A percentile compares a stretch with the other conserved stretches of the same genome.
Evolutionary conservation across 306 rosid genomes (phyloP).

Genomic region (Spatholobus suberectus): DNA sequence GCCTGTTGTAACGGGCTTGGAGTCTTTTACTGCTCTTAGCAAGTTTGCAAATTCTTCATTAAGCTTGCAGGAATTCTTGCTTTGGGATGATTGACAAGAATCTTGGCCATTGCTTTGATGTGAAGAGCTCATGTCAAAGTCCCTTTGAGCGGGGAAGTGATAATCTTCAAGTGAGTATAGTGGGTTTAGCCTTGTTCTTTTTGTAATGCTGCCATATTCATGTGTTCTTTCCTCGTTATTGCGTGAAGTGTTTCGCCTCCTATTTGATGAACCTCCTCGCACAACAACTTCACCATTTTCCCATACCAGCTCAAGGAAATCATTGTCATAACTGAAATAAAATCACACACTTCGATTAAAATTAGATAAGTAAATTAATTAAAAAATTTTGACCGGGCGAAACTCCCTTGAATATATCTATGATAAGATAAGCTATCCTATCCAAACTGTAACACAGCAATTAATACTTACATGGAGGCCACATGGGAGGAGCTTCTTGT

Average conservation of each 20-base stretch:
- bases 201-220: conserved; percentile 13
- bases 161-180: not conserved
- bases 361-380: not conserved
- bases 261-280: conserved; percentile 38
- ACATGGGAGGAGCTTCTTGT: conserved; percentile 36
- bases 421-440: not conserved
- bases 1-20: not conserved
- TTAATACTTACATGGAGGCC: conserved; percentile 44
- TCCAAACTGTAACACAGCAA: not conserved
- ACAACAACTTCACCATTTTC: conserved; percentile 45
- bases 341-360: not conserved
- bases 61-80: not conserved
- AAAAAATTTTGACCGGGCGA: not conserved
- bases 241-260: conserved; percentile 18
- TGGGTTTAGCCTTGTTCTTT: conserved; percentile 39
- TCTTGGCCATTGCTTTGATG: conserved; percentile 24
- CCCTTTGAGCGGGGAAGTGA: conserved; percentile 1
- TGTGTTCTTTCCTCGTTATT: not conserved
- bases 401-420: not conserved
- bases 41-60: conserved; percentile 15
- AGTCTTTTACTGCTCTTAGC: not conserved
- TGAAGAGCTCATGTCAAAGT: conserved; percentile 19
- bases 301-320: conserved; percentile 50
- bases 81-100: conserved; percentile 7
- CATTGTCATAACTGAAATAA: conserved; percentile 47